Base-by-base conservation (phyloP, 2,329 filamentous ascomycete genomes). In the Capronia americana region DNA sequence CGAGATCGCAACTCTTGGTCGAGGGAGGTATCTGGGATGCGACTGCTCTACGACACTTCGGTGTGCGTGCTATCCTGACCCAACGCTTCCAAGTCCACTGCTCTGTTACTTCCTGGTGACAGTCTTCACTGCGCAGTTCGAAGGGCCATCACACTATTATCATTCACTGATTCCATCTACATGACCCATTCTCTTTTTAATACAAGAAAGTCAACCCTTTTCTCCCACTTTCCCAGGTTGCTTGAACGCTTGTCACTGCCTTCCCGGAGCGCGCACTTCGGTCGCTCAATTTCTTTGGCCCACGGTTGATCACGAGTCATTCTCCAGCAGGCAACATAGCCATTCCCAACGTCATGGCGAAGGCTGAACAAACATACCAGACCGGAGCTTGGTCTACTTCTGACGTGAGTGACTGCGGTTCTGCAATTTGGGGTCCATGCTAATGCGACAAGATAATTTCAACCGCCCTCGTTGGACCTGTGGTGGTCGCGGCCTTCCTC, bases 401-500 rank as follows among this genome's bases (percentile, higher is more conserved):
- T 30, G 68, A 70, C n/a, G 68, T 70, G 44, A 61, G 65, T 34
- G 38, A 7, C 8, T 30, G 4, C 32, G 46, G 12, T 12, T 11
- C 23, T 26, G 23, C 58, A 17, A 44, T 51, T 11, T 2, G 8
- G 20, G 8, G 41, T 41, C 26, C 24, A 24, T 34, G 60, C 60
- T 68, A 23, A 68, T 26, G 28, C 44, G 24, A 26, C 23, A 71
- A 98, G 92, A 93, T 97, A 73, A 83, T 94, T 64, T 97, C 96
- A 77, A 90, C 93, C 8, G 82, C 88, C 63, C 90, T 97, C 71
- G 86, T 97, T 41, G 92, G 92, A 20, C 79, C 90, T 6, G 83
- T 97, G 57, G 92, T 97, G 88, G 74, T 95, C 26, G 91, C 91
- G 66, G 94, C 94, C 1, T 84, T 93, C 32, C 83, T 98, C 8